Evolutionary conservation across 2,329 filamentous ascomycete species (phyloP), one percentile per base, ranked within the genome.

Genomic region (Penicillium sclerotiorum): DNA sequence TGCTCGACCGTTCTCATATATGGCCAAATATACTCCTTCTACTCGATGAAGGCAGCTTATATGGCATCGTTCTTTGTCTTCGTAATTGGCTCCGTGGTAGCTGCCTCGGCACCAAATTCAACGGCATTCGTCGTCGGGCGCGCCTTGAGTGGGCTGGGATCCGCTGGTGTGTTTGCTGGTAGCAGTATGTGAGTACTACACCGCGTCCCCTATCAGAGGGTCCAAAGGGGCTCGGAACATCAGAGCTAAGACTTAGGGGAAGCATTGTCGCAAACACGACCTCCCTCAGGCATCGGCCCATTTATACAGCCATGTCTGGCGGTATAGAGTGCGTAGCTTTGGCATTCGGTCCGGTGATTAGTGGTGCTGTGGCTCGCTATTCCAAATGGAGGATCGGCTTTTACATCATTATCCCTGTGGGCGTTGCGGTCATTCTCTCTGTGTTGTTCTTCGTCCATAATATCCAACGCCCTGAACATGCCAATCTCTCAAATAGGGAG

Each of bases 261-360:
- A 45, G 42, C 5, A 45, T 45, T 20, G 8, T 45, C 21, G 42
- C 42, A 27, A 13, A 27, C 15, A 45, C 42, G 8, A 27, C 21
- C n/a, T 15, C 42, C 5, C 42, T 45, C n/a, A 28, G 36, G 45
- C 12, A 15, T 43, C 49, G 32, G 12, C 49, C 49, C 21, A 49
- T 45, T 8, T 25, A 25, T 21, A 22, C 23, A 1, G 39, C 32
- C 7, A 49, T 52, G 13, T 17, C 9, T 2, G 49, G 49, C 23
- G 45, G 17, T 25, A 12, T 49, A 22, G 49, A 52, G 18, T 52
- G 49, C 23, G 11, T 28, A 4, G 49, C 49, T 7, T 45, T 52
- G 8, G 45, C 49, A 5, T 52, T 52, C 49, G 49, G 49, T 12
- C 49, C 49, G 5, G 25, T 52, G 18, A 45, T 52, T 22, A 52